Conservation (phyloP, 371 early-diverging fungal species). For the Mortierella sp. region DNA sequence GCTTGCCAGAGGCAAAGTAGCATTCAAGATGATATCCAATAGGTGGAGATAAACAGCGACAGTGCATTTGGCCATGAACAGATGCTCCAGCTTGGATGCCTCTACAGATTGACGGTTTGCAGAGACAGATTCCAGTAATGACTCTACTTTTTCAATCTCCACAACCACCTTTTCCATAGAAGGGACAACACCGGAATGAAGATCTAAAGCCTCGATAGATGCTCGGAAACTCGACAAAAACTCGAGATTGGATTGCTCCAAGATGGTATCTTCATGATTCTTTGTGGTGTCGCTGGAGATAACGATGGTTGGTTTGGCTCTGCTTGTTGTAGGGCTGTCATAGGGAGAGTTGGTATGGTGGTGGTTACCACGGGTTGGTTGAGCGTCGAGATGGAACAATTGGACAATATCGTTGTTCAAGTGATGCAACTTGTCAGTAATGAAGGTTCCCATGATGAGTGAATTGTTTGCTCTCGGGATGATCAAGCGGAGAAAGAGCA, state of each 20-base stretch:
- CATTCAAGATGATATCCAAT: conserved; percentile 68
- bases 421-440: conserved; percentile 41
- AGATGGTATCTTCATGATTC: conserved; percentile 5
- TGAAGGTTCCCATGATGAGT: conserved; percentile 46
- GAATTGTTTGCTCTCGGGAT: background rate
- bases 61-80: conserved; percentile 69
- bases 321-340: background rate
- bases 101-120: background rate
- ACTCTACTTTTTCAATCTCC: conserved; percentile 46
- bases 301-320: background rate
- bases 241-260: conserved; percentile 14
- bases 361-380: conserved; percentile 22
- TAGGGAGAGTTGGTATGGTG: background rate
- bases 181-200: conserved; percentile 33
- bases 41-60: conserved; percentile 74
- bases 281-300: background rate
- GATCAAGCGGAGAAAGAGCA: background rate
- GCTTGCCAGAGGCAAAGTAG: conserved; percentile 73
- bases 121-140: background rate
- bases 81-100: conserved; percentile 57
- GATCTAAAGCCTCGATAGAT: conserved; percentile 31
- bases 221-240: conserved; percentile 18
- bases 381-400: conserved; percentile 52
- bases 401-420: conserved; percentile 52
- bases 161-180: conserved; percentile 35